Evolutionary conservation across 257 asterid species (phyloP).

Genomic region (Solanum tarijense): DNA sequence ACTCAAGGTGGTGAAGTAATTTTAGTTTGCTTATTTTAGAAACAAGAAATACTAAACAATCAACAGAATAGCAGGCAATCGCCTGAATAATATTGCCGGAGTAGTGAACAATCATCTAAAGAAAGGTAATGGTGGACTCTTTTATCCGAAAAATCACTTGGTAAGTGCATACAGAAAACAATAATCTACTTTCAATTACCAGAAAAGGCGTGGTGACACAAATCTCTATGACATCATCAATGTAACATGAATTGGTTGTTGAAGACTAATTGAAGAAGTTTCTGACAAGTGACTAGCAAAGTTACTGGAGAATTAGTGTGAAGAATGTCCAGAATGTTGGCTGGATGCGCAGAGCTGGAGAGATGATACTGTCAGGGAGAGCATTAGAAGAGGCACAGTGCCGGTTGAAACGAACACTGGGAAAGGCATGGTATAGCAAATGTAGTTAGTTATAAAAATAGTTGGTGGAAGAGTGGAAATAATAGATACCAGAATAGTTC

Average conservation of each 20-base stretch:
- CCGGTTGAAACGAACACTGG: neutral
- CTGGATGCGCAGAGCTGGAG: neutral
- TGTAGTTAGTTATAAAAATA: neutral
- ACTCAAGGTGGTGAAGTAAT: neutral
- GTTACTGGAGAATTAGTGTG: neutral
- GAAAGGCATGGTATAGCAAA: neutral
- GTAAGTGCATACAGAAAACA: neutral
- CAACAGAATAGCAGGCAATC: neutral
- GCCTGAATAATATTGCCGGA: neutral
- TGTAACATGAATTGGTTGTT: neutral
- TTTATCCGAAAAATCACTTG: neutral
- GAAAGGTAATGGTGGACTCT: neutral
- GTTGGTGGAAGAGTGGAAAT: neutral
- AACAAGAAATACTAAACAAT: neutral
- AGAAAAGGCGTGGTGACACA: neutral
- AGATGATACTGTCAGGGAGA: neutral
- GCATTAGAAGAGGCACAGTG: neutral
- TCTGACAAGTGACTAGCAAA: neutral
- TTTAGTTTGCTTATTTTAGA: neutral
- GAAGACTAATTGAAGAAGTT: neutral
- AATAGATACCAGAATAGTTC: neutral
- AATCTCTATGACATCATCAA: neutral
- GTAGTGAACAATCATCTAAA: neutral
- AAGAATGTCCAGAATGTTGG: neutral
- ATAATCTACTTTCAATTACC: neutral